Evolutionary conservation across 2,329 filamentous ascomycete species (phyloP), one percentile per base, ranked within the genome.

Genomic region (Cladophialophora carrionii): DNA sequence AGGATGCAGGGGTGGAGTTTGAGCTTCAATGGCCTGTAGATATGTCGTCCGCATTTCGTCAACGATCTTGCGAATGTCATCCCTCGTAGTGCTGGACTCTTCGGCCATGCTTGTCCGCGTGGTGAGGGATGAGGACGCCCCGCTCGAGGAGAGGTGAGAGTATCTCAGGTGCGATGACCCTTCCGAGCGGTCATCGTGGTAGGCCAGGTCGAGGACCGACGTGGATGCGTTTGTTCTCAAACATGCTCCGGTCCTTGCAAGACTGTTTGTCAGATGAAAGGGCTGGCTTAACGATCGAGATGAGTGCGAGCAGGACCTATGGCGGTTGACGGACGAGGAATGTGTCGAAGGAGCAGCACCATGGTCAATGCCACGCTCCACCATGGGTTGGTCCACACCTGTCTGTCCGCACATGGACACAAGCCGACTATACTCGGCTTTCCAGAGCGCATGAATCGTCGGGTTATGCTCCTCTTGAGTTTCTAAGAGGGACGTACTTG

Each of bases 1-100:
- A 22, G 64, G 34, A 26, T 43, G 57, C 20, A 56, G 57, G 14
- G 68, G 64, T 34, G 64, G 62, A 20, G 68, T 57, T 2, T 63
- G 64, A 22, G 65, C 65, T 52, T 73, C 71, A 17, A 73, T 61
- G 22, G 71, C 71, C 46, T 68, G 64, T 4, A 73, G 62, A 57
- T 73, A 73, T 3, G 60, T 72, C 46, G 65, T 63, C 26, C 71
- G 63, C 69, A 73, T 73, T 22, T 71, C 65, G 46, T 71, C 68
- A 22, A 73, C 66, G 34, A 73, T 70, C 31, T 67, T 68, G 24
- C 70, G 65, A n/a, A 73, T 62, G 29, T 72, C 71, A 10, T 72
- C 71, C 61, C 70, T 63, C 26, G 60, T 66, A 8, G 64, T 65
- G 6, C 34, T 34, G n/a, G 64, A 37, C 2, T 72, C 71, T 37